Evolutionary conservation across 2,329 filamentous ascomycete genomes (phyloP), one percentile per base, ranked within the genome.

Genomic region (Exophiala alcalophila): DNA sequence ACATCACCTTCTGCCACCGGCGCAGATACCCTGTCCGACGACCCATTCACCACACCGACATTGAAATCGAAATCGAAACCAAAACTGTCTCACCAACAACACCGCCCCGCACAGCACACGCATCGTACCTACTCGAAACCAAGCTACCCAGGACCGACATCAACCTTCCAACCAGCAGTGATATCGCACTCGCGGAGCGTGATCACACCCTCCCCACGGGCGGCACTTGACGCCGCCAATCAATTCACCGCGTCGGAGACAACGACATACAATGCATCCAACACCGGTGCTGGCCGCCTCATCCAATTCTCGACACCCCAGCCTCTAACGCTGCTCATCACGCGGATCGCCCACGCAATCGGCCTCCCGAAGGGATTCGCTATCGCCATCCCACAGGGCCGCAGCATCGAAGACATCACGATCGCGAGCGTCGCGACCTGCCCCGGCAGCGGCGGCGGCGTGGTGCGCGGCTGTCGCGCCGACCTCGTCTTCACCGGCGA

Each of bases 401-500:
- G 64, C n/a, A 66, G 64, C 4, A 66, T 80, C 5, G 66, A 72
- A 21, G 68, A 74, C 23, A 73, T 82, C 26, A 60, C 61, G 21
- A 81, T 95, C 42, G 68, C 69, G 11, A 84, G 78, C 32, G 81
- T 95, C 7, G 90, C 84, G 4, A 85, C 96, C 25, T 97, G 91
- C 57, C 91, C 92, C 0, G 92, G 92, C 2, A 92, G 86, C 5
- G 92, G 92, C 0, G 84, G 82, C 2, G 79, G 83, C 26, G 74
- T 73, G 1, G 58, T 97, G 14, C 53, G 55, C 2, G 50, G 57
- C 2, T 59, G 66, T 27, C 70, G 81, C 2, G 70, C 78, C 28
- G 88, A 96, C 59, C 65, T 97, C 26, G 67, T 94, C 3, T 86
- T 98, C 56, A 97, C 88, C 0, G 92, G 92, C 2, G 92, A 98